Evolutionary conservation across 495 filamentous ascomycete species (phyloP).

Genomic region (Neurospora hispaniola): DNA sequence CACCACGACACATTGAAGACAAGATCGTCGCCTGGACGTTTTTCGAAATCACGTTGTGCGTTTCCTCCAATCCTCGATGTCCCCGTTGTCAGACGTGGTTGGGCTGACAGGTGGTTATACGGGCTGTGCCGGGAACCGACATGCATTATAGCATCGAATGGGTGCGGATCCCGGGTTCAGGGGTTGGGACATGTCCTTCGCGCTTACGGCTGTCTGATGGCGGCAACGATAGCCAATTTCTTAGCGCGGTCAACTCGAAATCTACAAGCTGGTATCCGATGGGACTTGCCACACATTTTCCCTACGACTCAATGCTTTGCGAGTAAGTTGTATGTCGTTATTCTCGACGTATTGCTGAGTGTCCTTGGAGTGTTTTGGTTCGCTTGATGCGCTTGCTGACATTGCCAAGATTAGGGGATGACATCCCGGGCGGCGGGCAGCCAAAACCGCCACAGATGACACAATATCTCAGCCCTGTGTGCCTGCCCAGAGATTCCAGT

Average conservation of each 20-base stretch:
- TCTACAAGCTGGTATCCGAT: too few relatives aligned
- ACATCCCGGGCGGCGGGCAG: background rate
- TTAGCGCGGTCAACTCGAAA: too few relatives aligned
- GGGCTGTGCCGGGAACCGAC: background rate
- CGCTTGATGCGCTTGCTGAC: background rate
- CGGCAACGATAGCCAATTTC: too few relatives aligned
- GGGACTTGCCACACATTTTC: too few relatives aligned
- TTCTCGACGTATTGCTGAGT: background rate
- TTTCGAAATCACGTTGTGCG: background rate
- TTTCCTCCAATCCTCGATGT: background rate
- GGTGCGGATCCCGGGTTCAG: background rate
- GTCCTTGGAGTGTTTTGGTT: background rate
- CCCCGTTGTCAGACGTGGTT: background rate
- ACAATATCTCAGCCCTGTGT: background rate
- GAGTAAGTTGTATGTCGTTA: too few relatives aligned
- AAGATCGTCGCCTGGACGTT: background rate
- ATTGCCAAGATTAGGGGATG: background rate
- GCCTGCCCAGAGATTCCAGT: background rate
- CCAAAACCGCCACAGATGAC: background rate
- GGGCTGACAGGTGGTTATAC: background rate
- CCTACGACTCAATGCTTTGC: too few relatives aligned
- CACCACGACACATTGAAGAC: background rate
- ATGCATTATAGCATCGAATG: background rate
- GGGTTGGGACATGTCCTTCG: background rate
- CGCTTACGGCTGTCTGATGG: background rate